Base-by-base conservation (phyloP, 2,329 filamentous ascomycete species). In the Diaporthe ilicicola region DNA sequence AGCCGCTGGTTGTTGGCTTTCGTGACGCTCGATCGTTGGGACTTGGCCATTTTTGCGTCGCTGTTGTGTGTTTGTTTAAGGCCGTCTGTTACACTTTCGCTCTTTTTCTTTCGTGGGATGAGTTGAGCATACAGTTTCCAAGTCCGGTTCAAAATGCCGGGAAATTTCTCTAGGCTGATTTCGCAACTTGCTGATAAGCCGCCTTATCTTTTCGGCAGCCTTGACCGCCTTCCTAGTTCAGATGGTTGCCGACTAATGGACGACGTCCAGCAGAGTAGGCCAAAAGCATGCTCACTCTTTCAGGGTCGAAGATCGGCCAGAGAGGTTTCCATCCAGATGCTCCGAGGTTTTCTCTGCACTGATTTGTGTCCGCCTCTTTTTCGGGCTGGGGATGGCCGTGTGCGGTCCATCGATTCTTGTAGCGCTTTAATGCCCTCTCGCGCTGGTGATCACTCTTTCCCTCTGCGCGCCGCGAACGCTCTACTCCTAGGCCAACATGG, bases 1-100 rank as follows among this genome's bases (percentile, higher is more conserved):
- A 97, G 88, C 77, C 89, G 91, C 76, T 89, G 87, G 84, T 94
- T 94, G 85, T 98, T 98, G 78, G 88, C 87, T 85, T 98, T 98
- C 77, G 87, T 90, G 75, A 89, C 86, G 80, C 92, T 97, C 75
- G 95, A 89, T 80, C 95, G 89, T 73, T 93, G 86, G 79, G 93
- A 93, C 81, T 97, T 98, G 29, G 95, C 95, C 95, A 98, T 98
- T 76, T 73, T 67, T 24, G 34, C 8, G 32, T 59, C 29, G 54
- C 27, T 15, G 54, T 29, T 15, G 12, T 50, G 65, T 54, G 46
- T 3, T 8, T 34, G 24, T 6, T 22, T 15, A 5, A 29, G 1
- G 13, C 15, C 59, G 27, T 42, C 42, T 46, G 53, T n/a, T 29
- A 6, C 17, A 32, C 13, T 15, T 22, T 39, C 27, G 22, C 27